Evolutionary conservation across 495 filamentous ascomycete species (phyloP).

Genomic region (Hyphodiscus hymeniophilus): DNA sequence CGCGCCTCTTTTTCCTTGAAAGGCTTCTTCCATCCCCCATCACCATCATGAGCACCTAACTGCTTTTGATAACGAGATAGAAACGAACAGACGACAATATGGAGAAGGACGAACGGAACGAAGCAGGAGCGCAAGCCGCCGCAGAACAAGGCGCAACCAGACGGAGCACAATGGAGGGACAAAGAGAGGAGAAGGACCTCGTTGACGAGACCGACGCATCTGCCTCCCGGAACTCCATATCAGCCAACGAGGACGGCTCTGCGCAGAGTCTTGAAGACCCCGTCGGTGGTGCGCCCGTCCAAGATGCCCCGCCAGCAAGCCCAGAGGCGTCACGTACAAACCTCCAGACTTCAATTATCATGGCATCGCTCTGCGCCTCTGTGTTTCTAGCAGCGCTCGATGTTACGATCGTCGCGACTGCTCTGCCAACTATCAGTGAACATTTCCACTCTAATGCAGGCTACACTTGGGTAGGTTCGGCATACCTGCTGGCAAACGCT

Average conservation of each 20-base stretch:
- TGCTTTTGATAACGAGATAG: too few species aligned
- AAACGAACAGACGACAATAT: too few species aligned
- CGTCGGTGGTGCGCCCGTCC: too few species aligned
- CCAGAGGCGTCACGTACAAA: constrained; percentile 19
- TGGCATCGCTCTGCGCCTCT: constrained; percentile 35
- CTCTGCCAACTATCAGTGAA: constrained; percentile 53
- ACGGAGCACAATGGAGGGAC: background rate
- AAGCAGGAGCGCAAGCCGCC: background rate
- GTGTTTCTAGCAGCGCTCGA: constrained; percentile 50
- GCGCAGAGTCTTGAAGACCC: background rate
- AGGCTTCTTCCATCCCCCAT: too few species aligned
- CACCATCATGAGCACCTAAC: too few species aligned
- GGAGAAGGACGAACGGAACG: background rate
- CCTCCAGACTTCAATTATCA: constrained; percentile 20
- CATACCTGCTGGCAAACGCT: constrained; percentile 60
- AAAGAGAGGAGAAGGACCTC: constrained; percentile 1
- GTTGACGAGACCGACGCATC: background rate
- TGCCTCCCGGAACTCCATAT: background rate
- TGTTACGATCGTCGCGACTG: constrained; percentile 42
- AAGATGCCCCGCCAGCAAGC: background rate
- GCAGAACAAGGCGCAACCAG: background rate
- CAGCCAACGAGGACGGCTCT: background rate
- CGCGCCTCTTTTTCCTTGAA: too few species aligned
- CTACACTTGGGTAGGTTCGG: constrained; percentile 72
- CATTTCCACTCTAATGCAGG: constrained; percentile 53